These are phyloP conservation scores for Solanum appendiculatum DNA, from an alignment of 257 asterid species.

Conservation along the genomic window DNA sequence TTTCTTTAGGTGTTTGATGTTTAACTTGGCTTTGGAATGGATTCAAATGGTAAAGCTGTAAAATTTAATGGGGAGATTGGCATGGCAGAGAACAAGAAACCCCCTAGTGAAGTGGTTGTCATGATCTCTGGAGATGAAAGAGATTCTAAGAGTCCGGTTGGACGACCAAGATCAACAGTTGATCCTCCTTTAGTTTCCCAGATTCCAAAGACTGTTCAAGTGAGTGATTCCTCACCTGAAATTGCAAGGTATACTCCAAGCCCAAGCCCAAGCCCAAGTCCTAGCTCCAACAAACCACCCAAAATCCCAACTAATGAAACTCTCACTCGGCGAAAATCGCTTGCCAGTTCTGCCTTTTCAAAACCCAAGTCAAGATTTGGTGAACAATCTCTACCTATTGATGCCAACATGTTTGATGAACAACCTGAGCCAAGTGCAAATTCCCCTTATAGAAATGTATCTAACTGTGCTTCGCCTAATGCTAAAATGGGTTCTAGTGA, in stretches of 20 bases:
- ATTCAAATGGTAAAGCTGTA: constrained; percentile 18
- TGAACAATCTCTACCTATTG: constrained; percentile 44
- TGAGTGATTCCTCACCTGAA: constrained; percentile 51
- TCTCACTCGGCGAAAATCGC: constrained; percentile 43
- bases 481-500: constrained; percentile 13
- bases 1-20: constrained; percentile 2
- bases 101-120: constrained; percentile 32
- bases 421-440: constrained; percentile 5
- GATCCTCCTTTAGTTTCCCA: constrained; percentile 29
- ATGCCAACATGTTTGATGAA: constrained; percentile 26
- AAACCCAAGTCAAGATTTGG: constrained; percentile 91
- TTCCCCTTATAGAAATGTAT: constrained; percentile 1
- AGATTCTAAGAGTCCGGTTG: constrained; percentile 5
- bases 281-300: constrained; percentile 63
- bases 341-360: constrained; percentile 34
- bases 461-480: constrained; percentile 44
- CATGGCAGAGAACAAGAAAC: constrained; percentile 47
- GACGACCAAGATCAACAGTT: background rate
- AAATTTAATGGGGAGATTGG: constrained; percentile 33
- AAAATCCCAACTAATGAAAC: constrained; percentile 44
- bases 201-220: constrained; percentile 10
- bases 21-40: constrained; percentile 12
- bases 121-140: constrained; percentile 38
- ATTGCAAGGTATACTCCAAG: constrained; percentile 26
- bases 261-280: constrained; percentile 51